Percentiles rank a stretch among this genome's conserved stretches.
Evolutionary conservation across 768 basidiomycete genomes (phyloP).

Genomic region (Termitomyces sp.): DNA sequence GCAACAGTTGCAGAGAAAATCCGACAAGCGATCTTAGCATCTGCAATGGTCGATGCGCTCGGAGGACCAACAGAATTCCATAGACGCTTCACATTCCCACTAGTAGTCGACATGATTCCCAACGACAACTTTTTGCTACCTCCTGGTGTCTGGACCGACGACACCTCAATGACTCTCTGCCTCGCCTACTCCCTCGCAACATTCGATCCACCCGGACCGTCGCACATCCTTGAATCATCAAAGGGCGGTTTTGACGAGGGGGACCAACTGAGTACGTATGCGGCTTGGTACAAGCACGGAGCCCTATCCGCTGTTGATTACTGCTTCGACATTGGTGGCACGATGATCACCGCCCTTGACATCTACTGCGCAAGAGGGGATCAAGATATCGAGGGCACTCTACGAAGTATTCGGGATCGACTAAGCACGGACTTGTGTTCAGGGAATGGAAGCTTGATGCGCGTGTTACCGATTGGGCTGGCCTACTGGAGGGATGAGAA

Average conservation of each 20-base stretch:
- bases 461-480: slow-evolving; percentile 38
- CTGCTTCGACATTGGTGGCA: slow-evolving; percentile 31
- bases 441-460: slow-evolving; percentile 42
- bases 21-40: slow-evolving; percentile 29
- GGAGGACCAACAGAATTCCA: slow-evolving; percentile 39
- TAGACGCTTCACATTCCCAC: slow-evolving; percentile 30
- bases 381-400: neutral
- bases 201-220: slow-evolving; percentile 10
- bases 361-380: slow-evolving; percentile 14
- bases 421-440: slow-evolving; percentile 21
- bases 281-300: slow-evolving; percentile 9
- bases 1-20: slow-evolving; percentile 28
- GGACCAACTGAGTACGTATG: slow-evolving; percentile 14
- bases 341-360: slow-evolving; percentile 26
- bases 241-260: slow-evolving; percentile 15
- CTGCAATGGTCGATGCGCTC: slow-evolving; percentile 40
- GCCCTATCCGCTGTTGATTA: slow-evolving; percentile 13
- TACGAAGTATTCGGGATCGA: slow-evolving; percentile 18
- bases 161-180: slow-evolving; percentile 42
- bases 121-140: slow-evolving; percentile 31
- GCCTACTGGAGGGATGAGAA: slow-evolving; percentile 26
- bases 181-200: slow-evolving; percentile 35
- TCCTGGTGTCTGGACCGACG: slow-evolving; percentile 42
- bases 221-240: neutral
- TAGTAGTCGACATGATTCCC: slow-evolving; percentile 29